Conservation (phyloP, 495 filamentous ascomycete genomes). For the Xanthoparmelia taractica region DNA sequence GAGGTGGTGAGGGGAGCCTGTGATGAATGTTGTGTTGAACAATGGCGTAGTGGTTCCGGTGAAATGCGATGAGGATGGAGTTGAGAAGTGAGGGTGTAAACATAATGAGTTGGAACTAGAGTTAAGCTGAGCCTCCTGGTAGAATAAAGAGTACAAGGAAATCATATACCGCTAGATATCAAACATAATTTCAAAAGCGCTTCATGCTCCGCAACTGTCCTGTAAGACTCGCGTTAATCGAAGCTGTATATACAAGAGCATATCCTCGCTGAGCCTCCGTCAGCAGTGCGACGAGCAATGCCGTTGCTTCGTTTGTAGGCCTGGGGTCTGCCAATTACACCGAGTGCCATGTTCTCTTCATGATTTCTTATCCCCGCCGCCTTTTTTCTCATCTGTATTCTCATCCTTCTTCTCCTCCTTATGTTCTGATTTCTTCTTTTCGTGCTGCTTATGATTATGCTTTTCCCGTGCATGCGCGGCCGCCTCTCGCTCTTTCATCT, state of each 20-base stretch:
- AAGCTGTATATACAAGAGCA: neutral
- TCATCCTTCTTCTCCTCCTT: conserved; percentile 27
- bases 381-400: conserved; percentile 20
- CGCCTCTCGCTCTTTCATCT: conserved; percentile 43
- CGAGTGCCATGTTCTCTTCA: conserved; percentile 17
- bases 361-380: conserved; percentile 19
- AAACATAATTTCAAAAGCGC: neutral
- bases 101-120: no score
- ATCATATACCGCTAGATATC: neutral
- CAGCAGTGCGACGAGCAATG: neutral
- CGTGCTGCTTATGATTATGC: conserved; percentile 16
- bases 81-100: no score
- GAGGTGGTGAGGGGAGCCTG: no score
- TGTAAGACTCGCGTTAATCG: neutral
- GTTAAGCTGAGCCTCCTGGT: no score
- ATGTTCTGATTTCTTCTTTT: conserved; percentile 20
- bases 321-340: no score
- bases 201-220: neutral
- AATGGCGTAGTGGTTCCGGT: no score
- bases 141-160: no score
- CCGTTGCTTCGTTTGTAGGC: neutral
- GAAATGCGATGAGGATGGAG: no score
- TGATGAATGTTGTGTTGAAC: no score
- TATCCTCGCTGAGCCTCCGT: neutral
- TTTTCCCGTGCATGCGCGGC: conserved; percentile 23